These are phyloP conservation scores for Cutaneotrichosporon sp. DNA, from an alignment of 1,284 basidiomycete genomes.

Conservation along the genomic window DNA sequence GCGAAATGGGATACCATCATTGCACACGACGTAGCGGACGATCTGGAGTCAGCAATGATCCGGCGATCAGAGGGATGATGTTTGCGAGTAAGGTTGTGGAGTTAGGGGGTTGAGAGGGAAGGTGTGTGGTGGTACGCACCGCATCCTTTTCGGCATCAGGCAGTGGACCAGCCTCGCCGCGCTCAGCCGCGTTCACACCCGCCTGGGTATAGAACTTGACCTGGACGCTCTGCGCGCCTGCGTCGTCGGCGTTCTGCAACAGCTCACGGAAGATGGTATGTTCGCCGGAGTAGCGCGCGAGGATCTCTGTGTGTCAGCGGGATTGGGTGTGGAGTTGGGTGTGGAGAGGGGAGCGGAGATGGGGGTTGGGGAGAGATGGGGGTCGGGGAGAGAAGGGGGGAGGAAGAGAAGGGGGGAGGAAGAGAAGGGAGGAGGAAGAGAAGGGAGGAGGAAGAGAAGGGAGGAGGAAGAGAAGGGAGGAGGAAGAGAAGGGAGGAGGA, in stretches of 20 bases:
- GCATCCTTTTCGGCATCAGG: slow-evolving; percentile 64
- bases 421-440: too few relatives aligned
- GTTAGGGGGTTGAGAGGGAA: neutral
- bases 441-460: too few relatives aligned
- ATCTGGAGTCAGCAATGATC: slow-evolving; percentile 38
- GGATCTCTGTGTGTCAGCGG: slow-evolving; percentile 57
- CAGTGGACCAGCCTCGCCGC: slow-evolving; percentile 32
- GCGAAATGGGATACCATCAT: slow-evolving; percentile 78
- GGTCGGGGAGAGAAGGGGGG: too few relatives aligned
- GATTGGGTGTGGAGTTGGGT: neutral
- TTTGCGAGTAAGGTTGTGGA: neutral
- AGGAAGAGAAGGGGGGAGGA: too few relatives aligned
- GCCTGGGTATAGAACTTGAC: slow-evolving; percentile 73
- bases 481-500: too few relatives aligned
- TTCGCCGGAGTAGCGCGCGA: slow-evolving; percentile 91
- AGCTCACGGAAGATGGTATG: slow-evolving; percentile 90
- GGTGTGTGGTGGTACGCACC: slow-evolving; percentile 43
- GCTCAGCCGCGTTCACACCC: slow-evolving; percentile 57
- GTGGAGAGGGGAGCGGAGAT: neutral
- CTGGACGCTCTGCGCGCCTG: slow-evolving; percentile 72
- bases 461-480: too few relatives aligned
- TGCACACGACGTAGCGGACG: slow-evolving; percentile 64
- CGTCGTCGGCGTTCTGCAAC: slow-evolving; percentile 93
- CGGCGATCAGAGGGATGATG: too few relatives aligned
- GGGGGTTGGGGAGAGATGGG: too few relatives aligned